These are phyloP conservation scores for Tylopilus plumbeoviolaceoides DNA, from an alignment of 768 basidiomycete species.

Conservation along the genomic window DNA sequence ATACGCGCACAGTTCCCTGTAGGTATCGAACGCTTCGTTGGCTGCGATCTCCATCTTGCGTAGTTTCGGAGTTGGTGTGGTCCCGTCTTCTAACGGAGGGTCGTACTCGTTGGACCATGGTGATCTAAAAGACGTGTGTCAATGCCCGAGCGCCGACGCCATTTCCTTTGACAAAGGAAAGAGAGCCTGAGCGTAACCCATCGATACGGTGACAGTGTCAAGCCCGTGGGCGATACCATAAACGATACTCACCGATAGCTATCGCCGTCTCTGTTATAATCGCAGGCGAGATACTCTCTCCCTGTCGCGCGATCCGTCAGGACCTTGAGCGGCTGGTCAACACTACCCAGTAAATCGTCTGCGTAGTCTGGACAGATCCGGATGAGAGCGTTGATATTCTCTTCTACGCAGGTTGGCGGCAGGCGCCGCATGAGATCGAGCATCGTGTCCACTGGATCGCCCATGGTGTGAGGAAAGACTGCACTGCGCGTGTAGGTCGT, in stretches of 20 bases:
- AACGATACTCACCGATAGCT: conserved; percentile 58
- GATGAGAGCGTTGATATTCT: conserved; percentile 81
- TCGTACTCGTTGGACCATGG: conserved; percentile 99
- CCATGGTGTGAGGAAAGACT: conserved; percentile 39
- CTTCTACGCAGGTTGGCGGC: conserved; percentile 85
- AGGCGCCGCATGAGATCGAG: conserved; percentile 93
- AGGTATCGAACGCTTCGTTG: conserved; percentile 96
- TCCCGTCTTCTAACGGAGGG: conserved; percentile 85
- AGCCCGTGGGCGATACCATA: background rate
- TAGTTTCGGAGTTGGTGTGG: conserved; percentile 76
- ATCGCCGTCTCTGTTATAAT: conserved; percentile 91
- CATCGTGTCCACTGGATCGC: conserved; percentile 85
- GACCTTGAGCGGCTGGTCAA: conserved; percentile 90
- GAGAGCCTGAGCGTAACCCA: background rate
- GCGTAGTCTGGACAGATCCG: conserved; percentile 87
- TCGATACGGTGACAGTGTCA: background rate
- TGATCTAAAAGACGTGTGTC: conserved; percentile 52
- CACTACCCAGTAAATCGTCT: conserved; percentile 90
- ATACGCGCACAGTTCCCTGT: conserved; percentile 78
- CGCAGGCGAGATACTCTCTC: conserved; percentile 88
- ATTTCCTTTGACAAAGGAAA: background rate
- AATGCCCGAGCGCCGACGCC: conserved; percentile 1
- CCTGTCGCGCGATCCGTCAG: conserved; percentile 76
- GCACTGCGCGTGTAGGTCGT: conserved; percentile 3
- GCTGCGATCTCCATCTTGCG: conserved; percentile 89